Conservation (phyloP, 768 basidiomycete genomes). For the Mycena vulgaris region DNA sequence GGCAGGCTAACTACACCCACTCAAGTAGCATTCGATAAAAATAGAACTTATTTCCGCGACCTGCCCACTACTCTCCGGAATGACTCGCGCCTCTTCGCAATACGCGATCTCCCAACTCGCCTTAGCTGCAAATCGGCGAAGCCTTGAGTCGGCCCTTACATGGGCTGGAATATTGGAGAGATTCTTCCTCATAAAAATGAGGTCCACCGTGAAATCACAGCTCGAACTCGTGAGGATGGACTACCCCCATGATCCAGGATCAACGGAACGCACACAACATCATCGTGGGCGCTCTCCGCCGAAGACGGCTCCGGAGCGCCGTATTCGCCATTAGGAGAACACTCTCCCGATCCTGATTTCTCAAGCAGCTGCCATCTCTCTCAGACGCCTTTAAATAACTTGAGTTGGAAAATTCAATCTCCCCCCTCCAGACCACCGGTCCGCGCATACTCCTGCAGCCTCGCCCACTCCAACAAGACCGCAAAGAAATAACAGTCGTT, state of each 20-base stretch:
- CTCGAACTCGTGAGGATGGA: neutral
- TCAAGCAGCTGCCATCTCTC: too few relatives aligned
- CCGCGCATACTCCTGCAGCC: neutral
- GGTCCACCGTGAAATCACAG: neutral
- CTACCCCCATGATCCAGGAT: neutral
- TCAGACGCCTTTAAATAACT: too few relatives aligned
- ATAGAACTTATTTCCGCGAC: constrained; percentile 10
- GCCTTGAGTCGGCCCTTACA: too few relatives aligned
- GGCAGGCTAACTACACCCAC: constrained; percentile 14
- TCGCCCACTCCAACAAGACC: constrained; percentile 7
- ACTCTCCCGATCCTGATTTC: too few relatives aligned
- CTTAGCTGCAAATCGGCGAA: neutral
- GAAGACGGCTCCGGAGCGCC: too few relatives aligned
- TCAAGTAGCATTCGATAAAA: constrained; percentile 21
- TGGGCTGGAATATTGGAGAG: too few relatives aligned
- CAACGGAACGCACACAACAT: constrained; percentile 11
- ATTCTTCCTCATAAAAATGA: too few relatives aligned
- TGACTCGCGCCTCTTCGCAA: constrained; percentile 11
- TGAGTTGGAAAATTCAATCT: neutral
- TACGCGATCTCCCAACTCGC: neutral
- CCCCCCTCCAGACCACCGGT: neutral
- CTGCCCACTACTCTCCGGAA: constrained; percentile 9
- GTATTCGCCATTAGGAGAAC: too few relatives aligned
- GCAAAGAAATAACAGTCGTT: constrained; percentile 20
- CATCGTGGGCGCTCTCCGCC: neutral